A percentile compares a stretch with the other conserved stretches of the same genome.
Conservation (phyloP, 805 yeast genomes). For the Yamadazyma paraphyllophila region DNA sequence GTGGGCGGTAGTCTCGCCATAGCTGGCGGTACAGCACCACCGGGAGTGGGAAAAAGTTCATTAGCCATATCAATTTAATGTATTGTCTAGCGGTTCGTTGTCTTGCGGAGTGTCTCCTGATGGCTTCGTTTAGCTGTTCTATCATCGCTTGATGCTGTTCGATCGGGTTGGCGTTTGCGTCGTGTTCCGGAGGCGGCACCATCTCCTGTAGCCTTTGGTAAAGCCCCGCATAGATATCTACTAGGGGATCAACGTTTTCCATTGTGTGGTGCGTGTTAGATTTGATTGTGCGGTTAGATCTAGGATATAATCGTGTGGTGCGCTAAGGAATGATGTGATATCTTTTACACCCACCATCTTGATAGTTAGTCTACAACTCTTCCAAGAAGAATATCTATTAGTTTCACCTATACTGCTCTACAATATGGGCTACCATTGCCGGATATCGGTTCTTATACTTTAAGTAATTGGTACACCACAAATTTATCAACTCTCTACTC, state of each 20-base stretch:
- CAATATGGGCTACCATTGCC: conserved; percentile 3
- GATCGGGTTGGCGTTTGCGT: background rate
- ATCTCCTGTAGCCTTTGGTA: background rate
- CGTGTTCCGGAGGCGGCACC: background rate
- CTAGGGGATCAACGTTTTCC: background rate
- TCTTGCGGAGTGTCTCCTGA: conserved; percentile 1
- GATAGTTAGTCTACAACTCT: too few species aligned
- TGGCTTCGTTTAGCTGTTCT: conserved; percentile 12
- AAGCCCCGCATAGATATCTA: background rate
- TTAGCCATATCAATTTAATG: conserved; percentile 16
- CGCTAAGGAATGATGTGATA: too few species aligned
- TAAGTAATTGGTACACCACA: conserved; percentile 19
- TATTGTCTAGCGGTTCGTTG: conserved; percentile 2
- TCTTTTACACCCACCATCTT: too few species aligned
- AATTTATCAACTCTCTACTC: conserved; percentile 20
- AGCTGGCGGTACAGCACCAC: conserved; percentile 17
- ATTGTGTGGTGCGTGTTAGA: background rate
- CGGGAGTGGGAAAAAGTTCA: conserved; percentile 20
- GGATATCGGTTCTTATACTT: conserved; percentile 15
- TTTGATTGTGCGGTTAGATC: background rate
- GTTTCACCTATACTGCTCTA: background rate
- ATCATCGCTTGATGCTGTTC: conserved; percentile 14
- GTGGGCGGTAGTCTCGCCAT: conserved; percentile 16
- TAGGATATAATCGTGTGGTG: too few species aligned
- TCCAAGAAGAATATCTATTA: background rate